Percentiles rank a stretch among this genome's conserved stretches.
These are phyloP conservation scores for Trametes versicolor DNA, from an alignment of 1,284 basidiomycete species.

Conservation along the genomic window DNA sequence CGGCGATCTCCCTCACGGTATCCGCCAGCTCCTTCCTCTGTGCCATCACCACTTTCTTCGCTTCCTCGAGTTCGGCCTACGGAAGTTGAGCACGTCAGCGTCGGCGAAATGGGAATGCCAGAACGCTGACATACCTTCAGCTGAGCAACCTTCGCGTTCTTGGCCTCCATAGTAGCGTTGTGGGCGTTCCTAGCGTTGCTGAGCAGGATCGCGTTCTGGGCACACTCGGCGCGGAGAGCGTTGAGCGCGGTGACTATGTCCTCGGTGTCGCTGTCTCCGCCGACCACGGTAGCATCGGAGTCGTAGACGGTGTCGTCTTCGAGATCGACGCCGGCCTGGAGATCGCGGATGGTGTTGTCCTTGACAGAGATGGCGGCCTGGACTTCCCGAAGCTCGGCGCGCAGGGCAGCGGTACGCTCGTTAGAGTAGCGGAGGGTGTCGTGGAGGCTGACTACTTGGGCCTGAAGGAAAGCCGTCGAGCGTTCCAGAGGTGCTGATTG, in stretches of 20 bases:
- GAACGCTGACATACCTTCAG: too few relatives aligned
- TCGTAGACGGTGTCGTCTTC: background rate
- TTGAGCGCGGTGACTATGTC: background rate
- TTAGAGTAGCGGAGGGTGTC: background rate
- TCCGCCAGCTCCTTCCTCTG: too few relatives aligned
- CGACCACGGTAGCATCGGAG: background rate
- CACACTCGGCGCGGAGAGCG: background rate
- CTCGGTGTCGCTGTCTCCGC: background rate
- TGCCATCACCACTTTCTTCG: too few relatives aligned
- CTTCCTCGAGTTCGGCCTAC: too few relatives aligned
- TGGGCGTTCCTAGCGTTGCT: too few relatives aligned
- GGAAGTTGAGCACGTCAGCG: too few relatives aligned
- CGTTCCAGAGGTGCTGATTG: background rate
- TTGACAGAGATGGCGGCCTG: background rate
- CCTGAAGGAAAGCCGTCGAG: background rate
- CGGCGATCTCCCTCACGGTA: too few relatives aligned
- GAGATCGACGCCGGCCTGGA: background rate
- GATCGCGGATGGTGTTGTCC: background rate
- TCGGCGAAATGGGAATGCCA: too few relatives aligned
- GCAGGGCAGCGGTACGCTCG: background rate
- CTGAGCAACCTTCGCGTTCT: too few relatives aligned
- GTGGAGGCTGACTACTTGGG: too few relatives aligned
- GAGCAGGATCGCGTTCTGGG: background rate
- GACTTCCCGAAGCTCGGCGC: background rate
- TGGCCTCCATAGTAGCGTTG: background rate